Percentiles rank a stretch among this genome's conserved stretches.
Conservation (phyloP, 2,329 filamentous ascomycete genomes). For the Rugonectria rugulosa region DNA sequence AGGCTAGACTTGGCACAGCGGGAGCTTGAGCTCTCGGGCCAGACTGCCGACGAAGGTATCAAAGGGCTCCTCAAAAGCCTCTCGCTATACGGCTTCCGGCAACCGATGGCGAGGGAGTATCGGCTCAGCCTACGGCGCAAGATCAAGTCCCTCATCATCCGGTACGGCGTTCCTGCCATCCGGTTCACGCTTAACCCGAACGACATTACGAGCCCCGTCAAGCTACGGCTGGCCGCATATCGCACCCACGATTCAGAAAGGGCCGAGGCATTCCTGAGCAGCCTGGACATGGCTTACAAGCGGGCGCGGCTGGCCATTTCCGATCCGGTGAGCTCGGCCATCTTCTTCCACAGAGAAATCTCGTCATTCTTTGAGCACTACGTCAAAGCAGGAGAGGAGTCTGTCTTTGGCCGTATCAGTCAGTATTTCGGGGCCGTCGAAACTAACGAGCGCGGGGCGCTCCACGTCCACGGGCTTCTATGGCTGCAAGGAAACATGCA, state of each 20-base stretch:
- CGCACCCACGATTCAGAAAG: neutral
- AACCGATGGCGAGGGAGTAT: neutral
- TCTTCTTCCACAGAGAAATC: constrained; percentile 11
- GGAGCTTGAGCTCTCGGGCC: neutral
- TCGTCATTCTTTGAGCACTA: constrained; percentile 12
- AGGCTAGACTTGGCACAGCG: neutral
- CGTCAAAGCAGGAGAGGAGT: neutral
- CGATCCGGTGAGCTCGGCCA: neutral
- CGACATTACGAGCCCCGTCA: constrained; percentile 5
- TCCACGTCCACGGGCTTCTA: neutral
- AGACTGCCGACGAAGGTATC: neutral
- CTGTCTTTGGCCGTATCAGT: constrained; percentile 4
- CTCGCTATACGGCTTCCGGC: neutral
- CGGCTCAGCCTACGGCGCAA: neutral
- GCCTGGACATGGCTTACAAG: neutral
- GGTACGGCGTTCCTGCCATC: neutral
- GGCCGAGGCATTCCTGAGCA: neutral
- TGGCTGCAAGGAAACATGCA: neutral
- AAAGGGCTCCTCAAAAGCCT: neutral
- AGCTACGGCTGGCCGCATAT: neutral
- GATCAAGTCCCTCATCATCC: constrained; percentile 4
- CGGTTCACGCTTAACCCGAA: constrained; percentile 11
- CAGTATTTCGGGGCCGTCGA: neutral
- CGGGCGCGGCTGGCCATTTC: neutral
- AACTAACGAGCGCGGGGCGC: neutral